Percentiles rank a stretch among this genome's conserved stretches.
Conservation (phyloP, 306 rosid genomes). For the Echinosophora koreensis region DNA sequence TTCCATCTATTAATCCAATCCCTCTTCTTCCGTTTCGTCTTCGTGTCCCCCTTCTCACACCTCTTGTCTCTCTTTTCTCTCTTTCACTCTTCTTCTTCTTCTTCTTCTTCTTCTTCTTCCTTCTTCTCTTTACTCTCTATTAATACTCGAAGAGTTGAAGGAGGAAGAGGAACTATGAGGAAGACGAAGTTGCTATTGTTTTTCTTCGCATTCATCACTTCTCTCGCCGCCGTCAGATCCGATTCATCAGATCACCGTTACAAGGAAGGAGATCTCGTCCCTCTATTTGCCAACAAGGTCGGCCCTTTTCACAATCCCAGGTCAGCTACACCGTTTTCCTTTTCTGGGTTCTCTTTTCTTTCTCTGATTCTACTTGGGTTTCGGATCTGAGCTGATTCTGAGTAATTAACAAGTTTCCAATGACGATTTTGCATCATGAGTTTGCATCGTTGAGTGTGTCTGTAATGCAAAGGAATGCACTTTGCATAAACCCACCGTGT, state of each 20-base stretch:
- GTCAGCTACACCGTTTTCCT: conserved; percentile 46
- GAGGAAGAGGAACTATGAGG: conserved; percentile 15
- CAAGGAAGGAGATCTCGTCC: conserved; percentile 58
- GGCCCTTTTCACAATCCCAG: conserved; percentile 73
- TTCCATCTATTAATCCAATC: conserved; percentile 40
- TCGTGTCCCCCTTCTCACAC: neutral
- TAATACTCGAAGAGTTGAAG: neutral
- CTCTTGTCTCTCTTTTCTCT: neutral
- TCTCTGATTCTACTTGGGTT: neutral
- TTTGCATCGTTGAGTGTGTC: neutral
- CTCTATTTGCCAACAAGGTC: conserved; percentile 66
- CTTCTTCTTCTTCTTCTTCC: neutral
- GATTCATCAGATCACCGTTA: conserved; percentile 62
- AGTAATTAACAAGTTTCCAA: neutral
- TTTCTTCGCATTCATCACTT: conserved; percentile 34
- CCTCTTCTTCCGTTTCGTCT: conserved; percentile 4
- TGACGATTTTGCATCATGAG: neutral
- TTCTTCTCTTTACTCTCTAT: neutral
- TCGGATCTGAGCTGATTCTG: conserved; percentile 47
- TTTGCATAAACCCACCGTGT: neutral
- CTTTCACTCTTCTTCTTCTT: neutral
- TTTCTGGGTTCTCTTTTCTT: no score
- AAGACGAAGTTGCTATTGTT: conserved; percentile 10
- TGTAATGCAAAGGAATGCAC: neutral
- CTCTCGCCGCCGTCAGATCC: conserved; percentile 54